phyloP scores from a whole-genome alignment of 306 rosid genomes.

The Oxytropis ochrocephala region DNA sequence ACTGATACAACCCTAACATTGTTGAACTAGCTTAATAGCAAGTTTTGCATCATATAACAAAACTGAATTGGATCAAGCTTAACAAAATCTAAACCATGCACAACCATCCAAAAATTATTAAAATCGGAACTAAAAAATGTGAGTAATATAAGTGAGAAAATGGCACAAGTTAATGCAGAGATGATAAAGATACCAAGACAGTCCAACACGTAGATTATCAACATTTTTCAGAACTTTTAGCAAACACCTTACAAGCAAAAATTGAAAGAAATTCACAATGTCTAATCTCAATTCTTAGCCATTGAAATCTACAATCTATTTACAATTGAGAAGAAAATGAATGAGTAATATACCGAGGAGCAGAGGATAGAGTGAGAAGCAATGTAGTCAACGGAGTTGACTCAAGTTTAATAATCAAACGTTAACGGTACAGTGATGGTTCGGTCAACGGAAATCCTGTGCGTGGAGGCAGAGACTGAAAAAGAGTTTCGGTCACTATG shows the following conservation, averaged over 20 bases:
- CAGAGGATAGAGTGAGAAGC: too few relatives aligned
- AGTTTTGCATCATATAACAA: not conserved
- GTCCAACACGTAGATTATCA: too few relatives aligned
- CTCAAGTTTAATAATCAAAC: too few relatives aligned
- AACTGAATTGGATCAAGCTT: not conserved
- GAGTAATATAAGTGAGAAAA: not conserved
- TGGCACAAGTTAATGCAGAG: not conserved
- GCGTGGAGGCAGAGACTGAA: too few relatives aligned
- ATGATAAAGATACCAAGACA: not conserved
- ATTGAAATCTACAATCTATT: not conserved
- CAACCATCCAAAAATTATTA: not conserved
- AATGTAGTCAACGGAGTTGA: too few relatives aligned
- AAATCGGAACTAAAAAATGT: not conserved
- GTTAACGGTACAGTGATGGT: too few relatives aligned
- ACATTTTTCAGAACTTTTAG: not conserved
- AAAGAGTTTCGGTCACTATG: too few relatives aligned
- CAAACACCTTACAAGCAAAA: not conserved
- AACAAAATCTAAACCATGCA: not conserved
- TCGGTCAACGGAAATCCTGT: too few relatives aligned
- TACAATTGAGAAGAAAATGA: not conserved
- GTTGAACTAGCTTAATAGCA: not conserved
- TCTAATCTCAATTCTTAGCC: not conserved
- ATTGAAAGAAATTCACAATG: not conserved
- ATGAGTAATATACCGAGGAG: too few relatives aligned
- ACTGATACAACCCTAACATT: not conserved